Evolutionary conservation across 2,329 filamentous ascomycete genomes (phyloP), one percentile per base, ranked within the genome.

Genomic region (Penicillium aurantiogriseum): DNA sequence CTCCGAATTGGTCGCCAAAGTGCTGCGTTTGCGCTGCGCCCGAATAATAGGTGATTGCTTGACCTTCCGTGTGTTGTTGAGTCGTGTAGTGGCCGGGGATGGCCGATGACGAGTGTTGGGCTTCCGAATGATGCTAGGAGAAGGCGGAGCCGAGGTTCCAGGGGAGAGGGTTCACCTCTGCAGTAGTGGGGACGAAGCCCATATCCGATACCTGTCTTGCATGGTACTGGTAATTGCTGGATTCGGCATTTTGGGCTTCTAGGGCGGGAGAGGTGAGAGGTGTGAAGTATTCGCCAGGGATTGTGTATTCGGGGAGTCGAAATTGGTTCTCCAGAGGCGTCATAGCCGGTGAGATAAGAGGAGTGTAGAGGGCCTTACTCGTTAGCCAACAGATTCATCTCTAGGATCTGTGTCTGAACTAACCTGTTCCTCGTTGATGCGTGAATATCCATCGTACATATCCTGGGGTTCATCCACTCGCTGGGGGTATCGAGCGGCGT

Each of bases 231-330:
- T 74, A 76, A 45, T 68, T 64, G 60, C 72, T 71, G 29, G 67
- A 61, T 57, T 71, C 71, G 57, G 73, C 57, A 43, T 73, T 73
- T 51, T 78, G 77, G 9, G 79, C 78, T 67, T 81, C 77, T 29
- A 81, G 71, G n/a, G 79, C 79, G 3, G 79, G 79, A 10, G 79
- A 81, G 2, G 78, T 80, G 35, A 81, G 71, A 25, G 79, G 79
- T 25, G 77, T 81, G 60, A 81, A 80, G 63, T 79, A 78, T 64
- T 81, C 79, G 47, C 77, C 76, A 10, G 77, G 76, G 25, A 78
- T 74, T 10, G 77, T 74, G 63, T 79, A 81, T 61, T 80, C 78
- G 10, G 77, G 75, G 40, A 80, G 69, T 52, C 74, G 73, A 53
- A 80, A 79, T 62, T 78, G 76, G 33, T 72, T 73, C 59, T 81